Conservation (phyloP, 768 basidiomycete genomes). For the Pisolithus orientalis region DNA sequence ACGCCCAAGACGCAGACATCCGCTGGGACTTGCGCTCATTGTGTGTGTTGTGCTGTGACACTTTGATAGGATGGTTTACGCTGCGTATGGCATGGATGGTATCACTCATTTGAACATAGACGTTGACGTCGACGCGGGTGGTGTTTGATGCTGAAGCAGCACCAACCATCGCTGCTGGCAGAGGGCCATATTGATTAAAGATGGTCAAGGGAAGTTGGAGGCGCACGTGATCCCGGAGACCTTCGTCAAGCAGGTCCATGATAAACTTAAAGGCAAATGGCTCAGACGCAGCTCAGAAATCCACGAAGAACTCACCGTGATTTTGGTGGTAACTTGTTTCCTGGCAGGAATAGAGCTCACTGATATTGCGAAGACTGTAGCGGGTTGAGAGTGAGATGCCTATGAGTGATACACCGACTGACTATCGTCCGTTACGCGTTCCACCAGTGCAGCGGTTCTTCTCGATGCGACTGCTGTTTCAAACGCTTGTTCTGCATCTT, state of each 20-base stretch:
- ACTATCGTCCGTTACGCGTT: conserved; percentile 50
- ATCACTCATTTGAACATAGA: no score
- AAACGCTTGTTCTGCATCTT: conserved; percentile 35
- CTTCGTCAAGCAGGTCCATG: no score
- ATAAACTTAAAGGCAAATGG: not conserved
- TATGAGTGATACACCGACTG: conserved; percentile 11
- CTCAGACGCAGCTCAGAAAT: no score
- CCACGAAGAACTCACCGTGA: conserved; percentile 34
- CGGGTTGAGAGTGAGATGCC: not conserved
- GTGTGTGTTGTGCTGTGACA: conserved; percentile 30
- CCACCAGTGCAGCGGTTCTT: conserved; percentile 38
- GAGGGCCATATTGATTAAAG: conserved; percentile 30
- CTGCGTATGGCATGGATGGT: conserved; percentile 33
- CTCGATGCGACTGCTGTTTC: conserved; percentile 36
- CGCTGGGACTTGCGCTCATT: conserved; percentile 13
- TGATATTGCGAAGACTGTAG: conserved; percentile 51
- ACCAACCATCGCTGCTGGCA: no score
- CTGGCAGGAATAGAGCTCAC: conserved; percentile 42
- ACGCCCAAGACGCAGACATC: conserved; percentile 31
- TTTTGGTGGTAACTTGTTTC: conserved; percentile 32
- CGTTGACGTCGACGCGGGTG: no score
- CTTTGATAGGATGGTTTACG: conserved; percentile 38
- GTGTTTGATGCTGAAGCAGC: no score
- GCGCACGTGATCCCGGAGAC: no score
- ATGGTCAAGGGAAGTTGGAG: conserved; percentile 18